A percentile compares a stretch with the other conserved stretches of the same genome.
phyloP scores from a whole-genome alignment of 495 filamentous ascomycete species.

The Podospora tetraspora region DNA sequence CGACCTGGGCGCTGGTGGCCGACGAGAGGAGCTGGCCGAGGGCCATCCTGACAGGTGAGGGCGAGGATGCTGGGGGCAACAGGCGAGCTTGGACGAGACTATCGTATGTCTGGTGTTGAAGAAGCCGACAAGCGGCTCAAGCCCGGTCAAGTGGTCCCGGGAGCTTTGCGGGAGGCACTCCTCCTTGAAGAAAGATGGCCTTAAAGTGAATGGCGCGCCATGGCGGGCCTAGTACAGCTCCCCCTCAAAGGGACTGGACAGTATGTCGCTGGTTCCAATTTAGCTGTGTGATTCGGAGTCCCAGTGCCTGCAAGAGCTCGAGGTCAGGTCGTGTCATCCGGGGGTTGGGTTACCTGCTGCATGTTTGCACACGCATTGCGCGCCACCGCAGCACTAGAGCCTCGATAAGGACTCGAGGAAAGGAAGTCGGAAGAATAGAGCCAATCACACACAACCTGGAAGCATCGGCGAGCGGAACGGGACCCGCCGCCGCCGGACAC shows the following conservation, averaged over 20 bases:
- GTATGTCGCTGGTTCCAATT: background rate
- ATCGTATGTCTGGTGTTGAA: background rate
- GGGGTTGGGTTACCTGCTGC: background rate
- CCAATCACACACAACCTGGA: no score
- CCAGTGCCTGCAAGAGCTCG: background rate
- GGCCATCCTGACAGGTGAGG: background rate
- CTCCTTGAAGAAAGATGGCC: no score
- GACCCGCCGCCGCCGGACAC: background rate
- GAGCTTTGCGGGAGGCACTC: background rate
- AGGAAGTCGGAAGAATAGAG: background rate
- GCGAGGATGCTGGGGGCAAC: background rate
- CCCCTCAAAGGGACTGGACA: background rate
- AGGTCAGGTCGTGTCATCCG: background rate
- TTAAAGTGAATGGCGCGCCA: background rate
- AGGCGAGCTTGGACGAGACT: background rate
- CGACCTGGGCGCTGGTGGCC: background rate
- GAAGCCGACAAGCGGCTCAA: background rate
- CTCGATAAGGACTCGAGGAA: background rate
- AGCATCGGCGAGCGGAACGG: no score
- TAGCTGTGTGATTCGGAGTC: background rate
- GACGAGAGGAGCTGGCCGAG: conserved; percentile 6
- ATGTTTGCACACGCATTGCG: background rate
- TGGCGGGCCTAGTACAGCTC: background rate
- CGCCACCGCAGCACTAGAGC: background rate
- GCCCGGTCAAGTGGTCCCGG: background rate